phyloP scores from a whole-genome alignment of 2,329 filamentous ascomycete genomes.

The Venturiaceae sp. region DNA sequence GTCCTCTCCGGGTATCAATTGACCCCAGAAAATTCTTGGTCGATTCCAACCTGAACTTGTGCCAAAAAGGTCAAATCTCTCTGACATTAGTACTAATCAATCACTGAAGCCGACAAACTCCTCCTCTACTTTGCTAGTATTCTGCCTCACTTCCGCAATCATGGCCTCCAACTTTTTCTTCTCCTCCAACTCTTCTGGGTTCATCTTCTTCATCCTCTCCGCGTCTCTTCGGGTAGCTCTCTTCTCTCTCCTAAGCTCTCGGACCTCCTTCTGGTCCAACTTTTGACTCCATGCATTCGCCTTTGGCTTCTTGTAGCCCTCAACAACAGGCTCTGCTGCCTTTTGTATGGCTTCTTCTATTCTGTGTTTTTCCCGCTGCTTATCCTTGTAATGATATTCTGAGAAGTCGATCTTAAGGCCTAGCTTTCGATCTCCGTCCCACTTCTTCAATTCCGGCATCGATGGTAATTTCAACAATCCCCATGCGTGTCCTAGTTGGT shows the following conservation, averaged over 20 bases:
- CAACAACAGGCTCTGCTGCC: constrained; percentile 16
- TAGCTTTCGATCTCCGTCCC: constrained; percentile 32
- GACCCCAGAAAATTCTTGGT: no score
- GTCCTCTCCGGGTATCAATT: no score
- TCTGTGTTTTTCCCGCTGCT: constrained; percentile 31
- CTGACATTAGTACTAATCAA: background rate
- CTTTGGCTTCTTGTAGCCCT: constrained; percentile 20
- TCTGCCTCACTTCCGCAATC: constrained; percentile 21
- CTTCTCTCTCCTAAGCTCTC: constrained; percentile 22
- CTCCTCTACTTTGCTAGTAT: constrained; percentile 5
- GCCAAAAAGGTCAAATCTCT: no score
- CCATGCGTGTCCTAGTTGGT: constrained; percentile 71
- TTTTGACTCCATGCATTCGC: constrained; percentile 24
- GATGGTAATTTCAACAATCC: constrained; percentile 77
- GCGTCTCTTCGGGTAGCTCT: constrained; percentile 21
- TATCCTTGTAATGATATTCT: constrained; percentile 33
- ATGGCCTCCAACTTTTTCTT: constrained; percentile 21
- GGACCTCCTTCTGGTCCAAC: constrained; percentile 23
- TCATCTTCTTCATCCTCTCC: constrained; percentile 20
- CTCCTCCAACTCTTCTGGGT: constrained; percentile 17
- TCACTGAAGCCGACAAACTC: constrained; percentile 9
- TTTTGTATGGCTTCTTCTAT: constrained; percentile 22
- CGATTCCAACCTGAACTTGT: no score
- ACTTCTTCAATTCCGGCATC: constrained; percentile 69
- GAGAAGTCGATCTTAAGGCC: constrained; percentile 31